phyloP scores from a whole-genome alignment of 257 asterid genomes.

The Fraxinus cuspidata region DNA sequence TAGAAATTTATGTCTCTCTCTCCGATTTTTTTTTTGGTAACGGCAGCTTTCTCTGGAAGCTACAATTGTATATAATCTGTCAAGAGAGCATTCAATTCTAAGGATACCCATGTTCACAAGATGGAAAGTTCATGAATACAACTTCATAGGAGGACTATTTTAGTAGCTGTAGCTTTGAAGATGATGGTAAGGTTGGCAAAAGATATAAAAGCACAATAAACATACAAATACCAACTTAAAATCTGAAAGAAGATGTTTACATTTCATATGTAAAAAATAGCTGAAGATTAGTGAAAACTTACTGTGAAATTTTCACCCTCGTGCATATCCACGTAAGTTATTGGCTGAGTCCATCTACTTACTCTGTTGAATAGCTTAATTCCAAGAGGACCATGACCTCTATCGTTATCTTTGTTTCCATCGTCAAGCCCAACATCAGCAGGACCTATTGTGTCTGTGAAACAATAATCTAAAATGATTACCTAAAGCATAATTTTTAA shows the following conservation, averaged over 20 bases:
- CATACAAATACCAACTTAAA: neutral
- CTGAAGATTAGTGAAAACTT: slow-evolving; percentile 27
- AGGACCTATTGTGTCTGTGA: slow-evolving; percentile 68
- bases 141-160: slow-evolving; percentile 1
- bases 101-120: slow-evolving; percentile 8
- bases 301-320: slow-evolving; percentile 79
- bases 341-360: slow-evolving; percentile 88
- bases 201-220: slow-evolving; percentile 3
- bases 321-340: slow-evolving; percentile 78
- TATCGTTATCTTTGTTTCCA: slow-evolving; percentile 62
- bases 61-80: neutral
- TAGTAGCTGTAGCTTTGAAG: slow-evolving; percentile 3
- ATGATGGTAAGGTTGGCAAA: slow-evolving; percentile 13
- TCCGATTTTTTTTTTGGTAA: neutral
- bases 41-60: neutral
- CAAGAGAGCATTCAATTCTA: slow-evolving; percentile 6
- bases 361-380: slow-evolving; percentile 63
- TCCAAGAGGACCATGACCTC: slow-evolving; percentile 92
- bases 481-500: neutral
- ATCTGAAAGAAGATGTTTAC: neutral
- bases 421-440: slow-evolving; percentile 84
- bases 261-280: slow-evolving; percentile 8
- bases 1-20: neutral
- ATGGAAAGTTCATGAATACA: neutral
- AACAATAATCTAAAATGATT: slow-evolving; percentile 19